Percentiles rank a stretch among this genome's conserved stretches.
Conservation (phyloP, 306 rosid genomes). For the Pueraria montana region DNA sequence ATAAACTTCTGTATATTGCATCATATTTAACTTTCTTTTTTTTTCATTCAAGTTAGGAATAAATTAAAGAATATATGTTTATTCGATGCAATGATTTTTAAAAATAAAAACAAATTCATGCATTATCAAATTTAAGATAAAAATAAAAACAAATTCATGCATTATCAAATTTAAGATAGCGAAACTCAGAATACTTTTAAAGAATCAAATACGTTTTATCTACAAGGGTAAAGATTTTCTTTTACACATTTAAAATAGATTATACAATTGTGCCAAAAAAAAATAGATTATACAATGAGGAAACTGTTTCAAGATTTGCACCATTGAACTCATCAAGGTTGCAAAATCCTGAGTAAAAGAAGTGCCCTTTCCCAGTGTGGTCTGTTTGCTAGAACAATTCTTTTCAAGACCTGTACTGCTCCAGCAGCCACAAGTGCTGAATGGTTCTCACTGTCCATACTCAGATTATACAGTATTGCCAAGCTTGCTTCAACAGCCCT, state of each 20-base stretch:
- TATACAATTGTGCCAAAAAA: neutral
- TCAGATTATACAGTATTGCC: constrained; percentile 75
- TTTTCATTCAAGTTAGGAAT: neutral
- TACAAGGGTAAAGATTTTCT: neutral
- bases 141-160: too few relatives aligned
- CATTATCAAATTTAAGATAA: too few relatives aligned
- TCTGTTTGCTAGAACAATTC: constrained; percentile 69
- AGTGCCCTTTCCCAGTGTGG: constrained; percentile 85
- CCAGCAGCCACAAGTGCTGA: constrained; percentile 77
- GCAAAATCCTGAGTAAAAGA: constrained; percentile 75
- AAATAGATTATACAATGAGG: neutral
- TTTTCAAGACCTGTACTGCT: constrained; percentile 68
- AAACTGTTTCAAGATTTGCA: constrained; percentile 37
- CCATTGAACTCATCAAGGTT: constrained; percentile 50
- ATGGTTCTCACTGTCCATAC: constrained; percentile 88
- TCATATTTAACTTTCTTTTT: neutral
- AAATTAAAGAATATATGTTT: neutral
- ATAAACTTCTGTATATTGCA: neutral
- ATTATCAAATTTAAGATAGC: neutral
- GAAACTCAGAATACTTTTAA: neutral
- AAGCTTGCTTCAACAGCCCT: constrained; percentile 75
- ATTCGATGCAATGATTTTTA: neutral
- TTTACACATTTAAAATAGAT: constrained; percentile 14
- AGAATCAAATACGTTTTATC: neutral
- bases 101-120: neutral